A percentile compares a stretch with the other conserved stretches of the same genome.
Evolutionary conservation across 441 rosid species (phyloP).

Genomic region (Biscutella laevigata): DNA sequence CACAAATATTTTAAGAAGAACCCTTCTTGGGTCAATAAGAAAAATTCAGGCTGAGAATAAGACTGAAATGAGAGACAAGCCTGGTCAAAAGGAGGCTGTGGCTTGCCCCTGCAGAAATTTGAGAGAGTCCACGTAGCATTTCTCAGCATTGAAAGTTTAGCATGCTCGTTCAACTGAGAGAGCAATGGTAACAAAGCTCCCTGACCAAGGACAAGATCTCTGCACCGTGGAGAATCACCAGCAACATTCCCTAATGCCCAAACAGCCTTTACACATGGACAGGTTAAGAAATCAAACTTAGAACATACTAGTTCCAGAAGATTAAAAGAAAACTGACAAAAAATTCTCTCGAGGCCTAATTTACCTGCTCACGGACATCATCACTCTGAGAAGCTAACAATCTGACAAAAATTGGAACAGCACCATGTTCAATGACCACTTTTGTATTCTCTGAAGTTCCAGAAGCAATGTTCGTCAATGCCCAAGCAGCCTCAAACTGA

Average conservation of each 20-base stretch:
- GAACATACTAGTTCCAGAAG: not conserved
- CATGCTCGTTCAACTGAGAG: constrained; percentile 63
- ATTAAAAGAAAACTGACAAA: not conserved
- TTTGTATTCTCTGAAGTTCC: constrained; percentile 80
- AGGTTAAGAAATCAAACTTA: not conserved
- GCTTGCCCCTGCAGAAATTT: constrained; percentile 84
- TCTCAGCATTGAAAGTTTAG: constrained; percentile 80
- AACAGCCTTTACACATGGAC: constrained; percentile 45
- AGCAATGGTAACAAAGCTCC: constrained; percentile 66
- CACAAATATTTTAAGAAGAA: not conserved
- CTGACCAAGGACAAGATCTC: constrained; percentile 70
- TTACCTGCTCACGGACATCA: constrained; percentile 88
- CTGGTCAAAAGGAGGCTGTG: constrained; percentile 82
- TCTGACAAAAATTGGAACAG: constrained; percentile 64
- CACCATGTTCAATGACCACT: constrained; percentile 74
- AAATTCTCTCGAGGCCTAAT: not conserved
- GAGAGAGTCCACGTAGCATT: constrained; percentile 98
- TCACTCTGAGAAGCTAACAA: constrained; percentile 29
- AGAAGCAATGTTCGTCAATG: constrained; percentile 74
- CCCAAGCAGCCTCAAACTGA: constrained; percentile 87
- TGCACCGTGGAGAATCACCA: constrained; percentile 84
- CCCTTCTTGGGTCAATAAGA: not conserved
- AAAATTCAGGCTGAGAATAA: not conserved
- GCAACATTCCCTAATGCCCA: constrained; percentile 95
- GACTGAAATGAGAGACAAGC: constrained; percentile 21